phyloP scores from a whole-genome alignment of 148 eudicot genomes.

The Camellia lanceoleosa region DNA sequence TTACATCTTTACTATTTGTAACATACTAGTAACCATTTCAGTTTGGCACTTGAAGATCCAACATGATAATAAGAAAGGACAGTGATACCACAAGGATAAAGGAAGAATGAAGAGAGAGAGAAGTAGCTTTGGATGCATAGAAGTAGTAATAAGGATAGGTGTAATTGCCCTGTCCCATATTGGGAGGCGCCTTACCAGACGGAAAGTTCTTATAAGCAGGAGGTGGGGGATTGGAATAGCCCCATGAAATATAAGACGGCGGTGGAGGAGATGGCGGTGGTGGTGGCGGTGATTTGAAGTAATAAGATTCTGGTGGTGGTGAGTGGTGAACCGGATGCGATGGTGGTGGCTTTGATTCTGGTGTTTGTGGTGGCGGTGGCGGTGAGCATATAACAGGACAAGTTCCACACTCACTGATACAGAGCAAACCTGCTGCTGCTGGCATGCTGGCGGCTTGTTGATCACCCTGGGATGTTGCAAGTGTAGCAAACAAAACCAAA shows the following conservation, averaged over 20 bases:
- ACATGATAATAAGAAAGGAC: neutral
- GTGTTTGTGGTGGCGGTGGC: slow-evolving; percentile 47
- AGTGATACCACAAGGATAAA: neutral
- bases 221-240: slow-evolving; percentile 34
- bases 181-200: slow-evolving; percentile 33
- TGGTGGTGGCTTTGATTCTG: slow-evolving; percentile 14
- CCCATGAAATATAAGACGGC: slow-evolving; percentile 24
- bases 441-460: slow-evolving; percentile 8
- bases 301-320: slow-evolving; percentile 19
- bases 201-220: slow-evolving; percentile 34
- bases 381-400: slow-evolving; percentile 80
- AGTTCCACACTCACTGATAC: slow-evolving; percentile 73
- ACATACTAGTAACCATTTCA: neutral
- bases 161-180: slow-evolving; percentile 24
- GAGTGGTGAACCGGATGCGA: neutral
- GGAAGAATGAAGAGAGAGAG: slow-evolving; percentile 1
- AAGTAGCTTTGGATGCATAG: slow-evolving; percentile 45
- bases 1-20: no score
- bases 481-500: neutral
- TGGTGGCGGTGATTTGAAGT: slow-evolving; percentile 11
- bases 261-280: slow-evolving; percentile 29
- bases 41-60: neutral
- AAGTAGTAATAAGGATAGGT: slow-evolving; percentile 80
- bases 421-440: slow-evolving; percentile 43
- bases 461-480: slow-evolving; percentile 17